Evolutionary conservation across 495 filamentous ascomycete genomes (phyloP), one percentile per base, ranked within the genome.

Genomic region (Umbilicaria muhlenbergii): DNA sequence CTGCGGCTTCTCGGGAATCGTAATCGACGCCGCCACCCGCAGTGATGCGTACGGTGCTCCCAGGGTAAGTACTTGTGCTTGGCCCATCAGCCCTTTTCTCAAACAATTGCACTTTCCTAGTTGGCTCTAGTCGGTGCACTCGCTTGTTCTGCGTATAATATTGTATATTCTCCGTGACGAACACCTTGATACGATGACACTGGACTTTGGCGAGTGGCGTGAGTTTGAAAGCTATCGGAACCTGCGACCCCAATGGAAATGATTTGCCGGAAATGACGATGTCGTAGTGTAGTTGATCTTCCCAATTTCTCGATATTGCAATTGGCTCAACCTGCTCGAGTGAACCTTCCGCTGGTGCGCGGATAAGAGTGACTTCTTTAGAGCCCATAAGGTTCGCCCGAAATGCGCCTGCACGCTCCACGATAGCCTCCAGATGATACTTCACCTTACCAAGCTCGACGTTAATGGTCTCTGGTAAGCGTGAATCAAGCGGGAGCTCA

Each of bases 211-310:
- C 91, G 15, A 98, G 63, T 1, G 91, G 91, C 2, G 89, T 98
- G 45, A 98, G 70, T 54, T 94, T 96, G 69, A 98, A 96, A 2
- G 92, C 91, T 46, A 98, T 94, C 12, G 91, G 91, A 18, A 98
- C 86, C 52, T 86, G 86, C 3, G 83, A 71, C 15, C 92, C 92
- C 12, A 98, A 69, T 3, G 91, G 86, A 53, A 98, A 98, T 2
- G 89, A 94, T 75, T 98, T 98, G 41, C 92, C 91, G 3, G 89
- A 95, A 47, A 98, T 94, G 52, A 96, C 84, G 47, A 98, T 98
- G 52, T 98, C 91, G 61, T 98, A 98, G 53, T 95, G 88, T 31
- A 98, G 71, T 54, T 98, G 91, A 54, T 98, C 92, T 54, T 98
- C 91, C 91, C 91, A 98, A 44, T 86, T 88, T 18, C 91, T 71